Conservation (phyloP, 2,329 filamentous ascomycete genomes). For the Fusarium illudens region DNA sequence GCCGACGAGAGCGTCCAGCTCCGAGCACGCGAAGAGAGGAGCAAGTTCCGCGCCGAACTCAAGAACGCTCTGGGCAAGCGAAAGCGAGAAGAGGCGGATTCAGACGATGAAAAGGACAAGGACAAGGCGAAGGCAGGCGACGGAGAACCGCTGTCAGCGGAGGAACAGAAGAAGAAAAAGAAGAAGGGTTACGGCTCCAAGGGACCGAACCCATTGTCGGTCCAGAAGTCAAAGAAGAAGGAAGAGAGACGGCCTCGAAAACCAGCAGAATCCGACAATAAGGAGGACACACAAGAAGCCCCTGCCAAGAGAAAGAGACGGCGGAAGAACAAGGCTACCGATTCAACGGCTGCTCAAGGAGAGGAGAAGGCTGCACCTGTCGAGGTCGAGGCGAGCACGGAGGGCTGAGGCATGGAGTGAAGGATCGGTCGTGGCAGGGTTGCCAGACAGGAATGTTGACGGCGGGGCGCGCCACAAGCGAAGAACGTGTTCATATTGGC, state of each 20-base stretch:
- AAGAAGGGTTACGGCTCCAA: conserved; percentile 69
- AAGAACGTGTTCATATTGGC: conserved; percentile 14
- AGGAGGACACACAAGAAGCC: conserved; percentile 35
- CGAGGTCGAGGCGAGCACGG: conserved; percentile 21
- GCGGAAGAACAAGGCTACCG: conserved; percentile 42
- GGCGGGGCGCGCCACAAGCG: conserved; percentile 25
- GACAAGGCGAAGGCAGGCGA: conserved; percentile 34
- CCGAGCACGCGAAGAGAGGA: conserved; percentile 73
- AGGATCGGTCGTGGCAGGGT: conserved; percentile 10
- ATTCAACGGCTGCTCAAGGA: conserved; percentile 22
- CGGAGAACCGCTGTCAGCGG: conserved; percentile 10
- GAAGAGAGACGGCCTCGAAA: conserved; percentile 43
- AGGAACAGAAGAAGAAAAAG: conserved; percentile 57
- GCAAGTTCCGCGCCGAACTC: conserved; percentile 77
- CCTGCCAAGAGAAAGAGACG: conserved; percentile 45
- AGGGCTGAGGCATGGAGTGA: conserved; percentile 25
- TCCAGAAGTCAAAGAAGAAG: conserved; percentile 73
- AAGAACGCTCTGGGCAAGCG: conserved; percentile 61
- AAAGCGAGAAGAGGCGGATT: conserved; percentile 58
- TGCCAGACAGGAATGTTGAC: conserved; percentile 27
- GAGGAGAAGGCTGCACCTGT: conserved; percentile 14
- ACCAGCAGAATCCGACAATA: conserved; percentile 45
- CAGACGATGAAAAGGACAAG: conserved; percentile 46
- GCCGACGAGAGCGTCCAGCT: conserved; percentile 69
- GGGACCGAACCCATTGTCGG: conserved; percentile 74